Conservation (phyloP, 345 rosid genomes). For the Boechera stricta region DNA sequence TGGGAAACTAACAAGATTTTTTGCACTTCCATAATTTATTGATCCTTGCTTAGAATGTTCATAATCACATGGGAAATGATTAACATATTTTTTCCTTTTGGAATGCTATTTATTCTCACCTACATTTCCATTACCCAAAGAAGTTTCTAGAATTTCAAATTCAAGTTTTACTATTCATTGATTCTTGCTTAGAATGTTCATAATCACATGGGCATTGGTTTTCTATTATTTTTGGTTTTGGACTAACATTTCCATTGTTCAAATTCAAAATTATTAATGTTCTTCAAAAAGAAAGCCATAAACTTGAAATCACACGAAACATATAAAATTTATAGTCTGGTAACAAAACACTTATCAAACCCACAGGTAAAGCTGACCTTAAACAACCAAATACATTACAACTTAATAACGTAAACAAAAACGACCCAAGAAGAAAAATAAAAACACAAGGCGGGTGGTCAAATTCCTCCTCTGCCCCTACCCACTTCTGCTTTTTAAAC, state of each 20-base stretch:
- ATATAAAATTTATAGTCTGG: not conserved
- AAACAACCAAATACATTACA: constrained; percentile 29
- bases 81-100: not conserved
- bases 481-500: constrained; percentile 32
- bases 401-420: constrained; percentile 11
- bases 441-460: constrained; percentile 41
- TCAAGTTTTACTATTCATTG: not conserved
- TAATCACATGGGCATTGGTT: not conserved
- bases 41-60: not conserved
- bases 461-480: constrained; percentile 43
- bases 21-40: not conserved
- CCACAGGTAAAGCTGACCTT: constrained; percentile 4
- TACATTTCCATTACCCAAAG: not conserved
- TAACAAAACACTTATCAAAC: constrained; percentile 21
- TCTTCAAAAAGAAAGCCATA: not conserved
- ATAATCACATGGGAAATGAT: not conserved
- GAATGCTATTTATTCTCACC: not conserved
- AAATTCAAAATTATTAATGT: not conserved
- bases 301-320: not conserved
- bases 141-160: not conserved
- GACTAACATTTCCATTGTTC: not conserved
- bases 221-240: not conserved
- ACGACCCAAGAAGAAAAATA: not conserved
- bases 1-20: not conserved
- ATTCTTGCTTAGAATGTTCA: not conserved